Base-by-base conservation (phyloP, 306 rosid genomes). In the Mimosa bimucronata region DNA sequence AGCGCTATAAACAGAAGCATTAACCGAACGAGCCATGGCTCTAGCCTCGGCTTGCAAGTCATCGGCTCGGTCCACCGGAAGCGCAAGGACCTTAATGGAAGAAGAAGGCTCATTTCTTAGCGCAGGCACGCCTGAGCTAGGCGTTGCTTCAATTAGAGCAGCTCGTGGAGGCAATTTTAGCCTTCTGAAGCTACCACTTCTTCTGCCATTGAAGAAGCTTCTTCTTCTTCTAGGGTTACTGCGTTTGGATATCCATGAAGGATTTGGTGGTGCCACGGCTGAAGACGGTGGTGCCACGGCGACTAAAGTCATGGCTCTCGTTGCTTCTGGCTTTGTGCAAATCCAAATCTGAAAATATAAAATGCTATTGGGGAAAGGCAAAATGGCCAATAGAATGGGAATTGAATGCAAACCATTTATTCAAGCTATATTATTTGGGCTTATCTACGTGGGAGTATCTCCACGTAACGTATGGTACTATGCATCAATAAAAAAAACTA, bases 41-140 rank as follows among this genome's bases (percentile, higher is more conserved):
- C 91, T 82, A 3, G 86, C 82, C 86, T 94, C 98, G 0, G 98
- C 94, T 83, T 89, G 92, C 26, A 94, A 26, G 44, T 91, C 97
- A 52, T 85, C 84, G 15, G 97, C 85, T 41, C 95, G 93, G 60
- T 85, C 77, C 28, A 28, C 83, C 38, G 83, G 82, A 26, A 83
- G 48, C 42, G 82, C 62, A 26, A 82, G 38, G 19, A 82, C 84
- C 84, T 45, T 74, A 45, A 46, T 34, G 31, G 86, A 71, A 44
- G 58, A 71, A 44, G 58, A 31, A 31, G 86, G 67, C 10, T 68
- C 57, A 28, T 87, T 74, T 77, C 88, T 81, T 1, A 53, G 29
- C 1, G 83, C 74, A 78, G 84, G 83, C 71, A 78, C 38, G 9
- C 79, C 44, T 7, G 86, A 19, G 57, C 44, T 80, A 2, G 94